Evolutionary conservation across 352 stramenopile species (phyloP).

Genomic region (Globisporangium sylvaticum): DNA sequence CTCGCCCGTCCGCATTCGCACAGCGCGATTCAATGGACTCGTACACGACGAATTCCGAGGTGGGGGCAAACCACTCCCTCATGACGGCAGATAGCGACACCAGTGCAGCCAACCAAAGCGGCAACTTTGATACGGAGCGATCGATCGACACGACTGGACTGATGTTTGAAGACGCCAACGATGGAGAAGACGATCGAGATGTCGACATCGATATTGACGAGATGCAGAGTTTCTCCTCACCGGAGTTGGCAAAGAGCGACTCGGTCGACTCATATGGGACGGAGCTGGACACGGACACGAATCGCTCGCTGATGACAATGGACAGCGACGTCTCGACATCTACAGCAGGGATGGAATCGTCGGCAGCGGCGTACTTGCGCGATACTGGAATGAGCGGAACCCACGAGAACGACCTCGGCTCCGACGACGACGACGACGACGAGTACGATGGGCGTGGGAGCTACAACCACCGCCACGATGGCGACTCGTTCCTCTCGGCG

Average conservation of each 20-base stretch:
- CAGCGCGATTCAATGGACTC: conserved; percentile 10
- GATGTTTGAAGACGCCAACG: neutral
- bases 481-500: conserved; percentile 50
- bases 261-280: conserved; percentile 16
- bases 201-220: conserved; percentile 16
- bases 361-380: conserved; percentile 27
- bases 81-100: conserved; percentile 14
- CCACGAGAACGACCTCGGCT: conserved; percentile 24
- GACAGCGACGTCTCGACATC: conserved; percentile 12
- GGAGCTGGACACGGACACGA: conserved; percentile 7
- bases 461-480: conserved; percentile 26
- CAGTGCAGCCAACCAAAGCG: conserved; percentile 1
- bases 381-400: conserved; percentile 21
- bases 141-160: conserved; percentile 2
- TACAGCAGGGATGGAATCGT: conserved; percentile 20
- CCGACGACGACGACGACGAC: conserved; percentile 25
- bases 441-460: conserved; percentile 24
- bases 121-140: neutral
- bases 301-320: conserved; percentile 14
- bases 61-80: conserved; percentile 8
- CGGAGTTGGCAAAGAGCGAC: neutral
- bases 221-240: conserved; percentile 7
- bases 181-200: conserved; percentile 10
- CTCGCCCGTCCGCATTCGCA: neutral
- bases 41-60: conserved; percentile 19